A percentile compares a stretch with the other conserved stretches of the same genome.
These are phyloP conservation scores for Berkeleyomyces rouxiae DNA, from an alignment of 2,329 filamentous ascomycete genomes.

Conservation along the genomic window DNA sequence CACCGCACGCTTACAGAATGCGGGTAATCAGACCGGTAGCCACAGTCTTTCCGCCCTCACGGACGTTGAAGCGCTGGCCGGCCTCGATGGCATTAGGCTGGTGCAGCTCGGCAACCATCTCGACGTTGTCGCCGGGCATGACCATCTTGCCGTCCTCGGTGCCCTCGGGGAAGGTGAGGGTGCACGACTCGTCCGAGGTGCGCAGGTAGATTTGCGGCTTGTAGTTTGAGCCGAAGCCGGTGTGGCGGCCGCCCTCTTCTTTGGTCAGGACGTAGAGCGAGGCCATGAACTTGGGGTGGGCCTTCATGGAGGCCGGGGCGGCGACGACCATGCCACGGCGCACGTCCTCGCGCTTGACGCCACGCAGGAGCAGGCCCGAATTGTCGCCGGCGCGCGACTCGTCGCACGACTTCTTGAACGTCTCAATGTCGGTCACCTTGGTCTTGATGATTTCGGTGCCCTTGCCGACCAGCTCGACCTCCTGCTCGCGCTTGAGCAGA, in stretches of 20 bases:
- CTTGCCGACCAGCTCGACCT: conserved; percentile 91
- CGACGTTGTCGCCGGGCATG: conserved; percentile 97
- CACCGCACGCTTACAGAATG: conserved; percentile 32
- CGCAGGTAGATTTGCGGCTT: conserved; percentile 91
- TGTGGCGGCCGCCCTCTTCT: conserved; percentile 95
- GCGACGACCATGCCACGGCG: conserved; percentile 87
- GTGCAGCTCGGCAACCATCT: conserved; percentile 83
- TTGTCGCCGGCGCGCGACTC: conserved; percentile 95
- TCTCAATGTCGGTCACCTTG: conserved; percentile 99
- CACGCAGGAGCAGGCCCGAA: conserved; percentile 90
- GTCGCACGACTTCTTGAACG: conserved; percentile 98
- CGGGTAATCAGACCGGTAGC: conserved; percentile 70
- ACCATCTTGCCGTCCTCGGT: conserved; percentile 69
- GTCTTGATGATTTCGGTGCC: conserved; percentile 73
- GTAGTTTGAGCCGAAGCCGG: conserved; percentile 91
- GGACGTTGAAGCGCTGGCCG: conserved; percentile 94
- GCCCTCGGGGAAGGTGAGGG: conserved; percentile 75
- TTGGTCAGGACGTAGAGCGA: conserved; percentile 96
- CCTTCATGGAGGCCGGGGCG: conserved; percentile 67
- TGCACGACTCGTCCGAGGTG: conserved; percentile 67
- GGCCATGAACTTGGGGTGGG: conserved; percentile 79
- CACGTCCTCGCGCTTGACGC: conserved; percentile 90
- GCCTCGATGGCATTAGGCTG: conserved; percentile 74
- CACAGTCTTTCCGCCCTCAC: conserved; percentile 85
- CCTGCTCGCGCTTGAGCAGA: conserved; percentile 77